Conservation (phyloP, 148 eudicot species). For the Chenopodium album region DNA sequence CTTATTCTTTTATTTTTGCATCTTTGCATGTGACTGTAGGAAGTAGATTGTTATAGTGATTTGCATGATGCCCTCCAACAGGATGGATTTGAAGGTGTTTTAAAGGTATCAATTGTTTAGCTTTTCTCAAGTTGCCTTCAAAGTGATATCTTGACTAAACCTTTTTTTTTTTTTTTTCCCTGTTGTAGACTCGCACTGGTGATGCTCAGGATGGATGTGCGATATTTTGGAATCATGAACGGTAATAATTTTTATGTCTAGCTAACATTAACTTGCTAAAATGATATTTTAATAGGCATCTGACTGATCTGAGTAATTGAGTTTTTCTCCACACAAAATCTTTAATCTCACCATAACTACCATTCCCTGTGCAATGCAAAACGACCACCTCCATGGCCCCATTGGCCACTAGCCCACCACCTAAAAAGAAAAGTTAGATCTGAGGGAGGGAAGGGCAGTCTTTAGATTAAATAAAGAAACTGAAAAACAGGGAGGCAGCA, state of each 20-base stretch:
- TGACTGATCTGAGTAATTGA: neutral
- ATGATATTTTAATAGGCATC: neutral
- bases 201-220: constrained; percentile 93
- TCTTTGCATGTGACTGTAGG: constrained; percentile 45
- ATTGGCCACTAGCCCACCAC: neutral
- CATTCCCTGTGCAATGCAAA: neutral
- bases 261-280: neutral
- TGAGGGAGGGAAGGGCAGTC: neutral
- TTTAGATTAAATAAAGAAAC: too few species aligned
- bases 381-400: neutral
- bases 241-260: constrained; percentile 39
- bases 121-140: neutral
- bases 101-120: constrained; percentile 46
- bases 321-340: neutral
- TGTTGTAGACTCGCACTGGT: constrained; percentile 68
- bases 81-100: constrained; percentile 69
- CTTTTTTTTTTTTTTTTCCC: constrained; percentile 4
- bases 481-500: neutral
- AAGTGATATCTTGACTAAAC: constrained; percentile 4
- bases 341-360: neutral
- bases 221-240: constrained; percentile 74
- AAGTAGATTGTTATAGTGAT: constrained; percentile 80
- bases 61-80: constrained; percentile 46
- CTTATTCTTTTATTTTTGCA: constrained; percentile 5
- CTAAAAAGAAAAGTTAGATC: neutral